Evolutionary conservation across 2,329 filamentous ascomycete genomes (phyloP).

Genomic region (Rutstroemia sp.): DNA sequence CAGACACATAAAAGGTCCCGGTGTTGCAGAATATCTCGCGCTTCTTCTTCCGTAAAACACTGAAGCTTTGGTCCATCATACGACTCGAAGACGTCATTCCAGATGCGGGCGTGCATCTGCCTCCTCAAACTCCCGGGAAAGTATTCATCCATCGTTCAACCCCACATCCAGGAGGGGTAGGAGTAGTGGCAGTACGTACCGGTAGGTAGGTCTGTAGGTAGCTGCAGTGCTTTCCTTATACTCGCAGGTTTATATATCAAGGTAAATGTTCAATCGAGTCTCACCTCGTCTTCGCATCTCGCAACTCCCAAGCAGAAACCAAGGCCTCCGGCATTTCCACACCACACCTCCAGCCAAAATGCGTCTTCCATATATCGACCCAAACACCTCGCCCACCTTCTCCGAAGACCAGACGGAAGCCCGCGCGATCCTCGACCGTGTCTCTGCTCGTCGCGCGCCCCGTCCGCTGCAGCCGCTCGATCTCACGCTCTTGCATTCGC

Average conservation of each 20-base stretch:
- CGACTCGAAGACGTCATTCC: too few relatives aligned
- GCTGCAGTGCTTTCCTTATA: not conserved
- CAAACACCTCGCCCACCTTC: conserved; percentile 41
- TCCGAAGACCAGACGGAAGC: conserved; percentile 35
- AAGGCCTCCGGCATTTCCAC: not conserved
- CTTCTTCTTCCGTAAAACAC: too few relatives aligned
- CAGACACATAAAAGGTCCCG: too few relatives aligned
- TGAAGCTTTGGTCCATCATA: too few relatives aligned
- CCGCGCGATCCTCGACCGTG: conserved; percentile 52
- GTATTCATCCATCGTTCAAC: conserved; percentile 1
- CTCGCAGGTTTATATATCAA: too few relatives aligned
- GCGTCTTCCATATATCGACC: conserved; percentile 57
- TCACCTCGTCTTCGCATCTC: not conserved
- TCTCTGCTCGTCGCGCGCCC: conserved; percentile 57
- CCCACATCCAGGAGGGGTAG: conserved; percentile 6
- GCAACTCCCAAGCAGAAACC: too few relatives aligned
- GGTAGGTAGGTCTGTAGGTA: not conserved
- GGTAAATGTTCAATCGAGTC: not conserved
- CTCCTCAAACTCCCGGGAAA: conserved; percentile 2
- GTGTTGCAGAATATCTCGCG: too few relatives aligned
- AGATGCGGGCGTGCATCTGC: too few relatives aligned
- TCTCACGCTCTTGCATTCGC: conserved; percentile 66
- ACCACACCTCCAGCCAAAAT: conserved; percentile 34
- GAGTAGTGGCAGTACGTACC: not conserved
- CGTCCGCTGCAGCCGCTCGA: conserved; percentile 70